Percentiles rank a stretch among this genome's conserved stretches.
Evolutionary conservation across 768 basidiomycete species (phyloP).

Genomic region (Pleurotus salmoneostramineus): DNA sequence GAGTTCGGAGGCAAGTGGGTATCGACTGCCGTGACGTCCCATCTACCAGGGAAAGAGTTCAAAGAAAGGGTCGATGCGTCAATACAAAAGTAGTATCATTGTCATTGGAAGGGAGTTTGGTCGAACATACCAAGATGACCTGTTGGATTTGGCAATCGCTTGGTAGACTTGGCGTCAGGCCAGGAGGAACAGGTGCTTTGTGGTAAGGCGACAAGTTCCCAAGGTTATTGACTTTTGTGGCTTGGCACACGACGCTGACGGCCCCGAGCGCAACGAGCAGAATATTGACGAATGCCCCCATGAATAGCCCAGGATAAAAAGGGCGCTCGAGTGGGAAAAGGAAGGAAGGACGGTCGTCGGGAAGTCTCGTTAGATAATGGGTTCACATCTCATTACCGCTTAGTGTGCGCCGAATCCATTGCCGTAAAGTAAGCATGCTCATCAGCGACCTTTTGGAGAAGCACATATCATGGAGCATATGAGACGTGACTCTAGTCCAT

Average conservation of each 20-base stretch:
- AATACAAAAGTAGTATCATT: no score
- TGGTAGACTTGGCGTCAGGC: slow-evolving; percentile 25
- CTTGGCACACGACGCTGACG: not conserved
- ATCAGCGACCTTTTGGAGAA: not conserved
- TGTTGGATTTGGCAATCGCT: slow-evolving; percentile 34
- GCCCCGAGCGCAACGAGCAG: not conserved
- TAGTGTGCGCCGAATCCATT: not conserved
- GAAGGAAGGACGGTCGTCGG: no score
- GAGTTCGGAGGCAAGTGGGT: slow-evolving; percentile 26
- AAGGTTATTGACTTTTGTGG: slow-evolving; percentile 15
- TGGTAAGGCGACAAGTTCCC: slow-evolving; percentile 34
- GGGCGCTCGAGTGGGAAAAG: not conserved
- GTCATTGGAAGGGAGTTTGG: not conserved
- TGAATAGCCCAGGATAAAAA: not conserved
- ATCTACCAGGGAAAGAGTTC: slow-evolving; percentile 21
- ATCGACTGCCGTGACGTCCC: slow-evolving; percentile 37
- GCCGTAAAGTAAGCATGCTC: not conserved
- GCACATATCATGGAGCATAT: not conserved
- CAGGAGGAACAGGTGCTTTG: slow-evolving; percentile 22
- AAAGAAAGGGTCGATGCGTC: not conserved
- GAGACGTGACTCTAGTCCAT: not conserved
- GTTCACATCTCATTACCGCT: not conserved
- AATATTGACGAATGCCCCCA: not conserved
- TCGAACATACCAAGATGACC: slow-evolving; percentile 28
- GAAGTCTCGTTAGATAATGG: not conserved